Evolutionary conservation across 129 eudicot genomes (phyloP), one percentile per base, ranked within the genome.

Genomic region (Lactuca sativa): DNA sequence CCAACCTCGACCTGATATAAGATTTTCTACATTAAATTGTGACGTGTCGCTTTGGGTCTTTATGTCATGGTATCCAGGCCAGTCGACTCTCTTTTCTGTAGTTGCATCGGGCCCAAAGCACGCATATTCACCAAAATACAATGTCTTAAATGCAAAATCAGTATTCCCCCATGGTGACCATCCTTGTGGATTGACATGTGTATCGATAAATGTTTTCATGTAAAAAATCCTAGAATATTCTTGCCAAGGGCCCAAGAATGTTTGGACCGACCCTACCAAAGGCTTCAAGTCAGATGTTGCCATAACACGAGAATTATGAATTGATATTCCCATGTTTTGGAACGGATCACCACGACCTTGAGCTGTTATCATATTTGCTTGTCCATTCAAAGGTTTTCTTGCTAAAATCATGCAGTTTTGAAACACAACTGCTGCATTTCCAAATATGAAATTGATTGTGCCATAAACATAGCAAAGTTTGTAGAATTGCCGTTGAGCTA

Each of bases 371-470:
- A 77, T 77, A 41, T 75, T 75, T 14, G 40, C 63, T 70, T 81
- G 86, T 8, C 81, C 78, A 3, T 10, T 63, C 70, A 78, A 62
- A 4, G 89, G 92, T 41, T 40, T 72, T 51, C 92, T 75, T 9
- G 80, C 86, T 36, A 71, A 78, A 68, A 87, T 87, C 77, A 73
- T 59, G 69, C 85, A 81, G 65, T 84, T 87, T 70, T 87, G 93
- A 17, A 87, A 64, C 2, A 84, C 86, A 0, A 78, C 85, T 1
- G 83, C 89, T 0, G 85, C 93, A 18, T 87, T 81, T 9, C 93
- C 89, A 53, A 83, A 86, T 12, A 86, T 83, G 78, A 86, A 78
- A 72, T 86, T 89, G 0, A 86, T 14, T 9, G 89, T 87, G 32
- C 93, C 93, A 16, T 81, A 87, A 36, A 84, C 69, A 57, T 87